phyloP scores from a whole-genome alignment of 2,329 filamentous ascomycete genomes.

The Didymella pomorum region DNA sequence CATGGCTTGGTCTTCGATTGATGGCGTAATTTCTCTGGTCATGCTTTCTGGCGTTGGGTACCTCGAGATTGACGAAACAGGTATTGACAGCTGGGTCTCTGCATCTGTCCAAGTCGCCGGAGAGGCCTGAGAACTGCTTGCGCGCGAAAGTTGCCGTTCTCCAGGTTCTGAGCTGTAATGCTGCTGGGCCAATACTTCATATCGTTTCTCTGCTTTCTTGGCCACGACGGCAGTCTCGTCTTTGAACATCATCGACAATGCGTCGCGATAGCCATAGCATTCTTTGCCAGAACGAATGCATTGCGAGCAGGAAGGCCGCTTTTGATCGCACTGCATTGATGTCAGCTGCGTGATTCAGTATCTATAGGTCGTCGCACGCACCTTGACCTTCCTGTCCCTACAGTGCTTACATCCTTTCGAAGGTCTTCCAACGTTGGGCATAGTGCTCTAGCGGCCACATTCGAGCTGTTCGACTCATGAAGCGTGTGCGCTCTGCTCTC shows the following conservation, averaged over 20 bases:
- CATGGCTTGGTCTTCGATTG: constrained; percentile 41
- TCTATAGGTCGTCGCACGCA: constrained; percentile 6
- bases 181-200: constrained; percentile 34
- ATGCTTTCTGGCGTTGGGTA: constrained; percentile 27
- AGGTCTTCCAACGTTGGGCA: constrained; percentile 45
- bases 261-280: constrained; percentile 45
- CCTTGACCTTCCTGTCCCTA: constrained; percentile 44
- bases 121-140: background rate
- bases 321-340: constrained; percentile 40
- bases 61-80: constrained; percentile 2
- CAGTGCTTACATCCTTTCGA: constrained; percentile 45
- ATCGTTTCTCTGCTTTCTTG: constrained; percentile 36
- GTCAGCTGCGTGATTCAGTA: background rate
- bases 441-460: constrained; percentile 18
- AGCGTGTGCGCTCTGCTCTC: background rate
- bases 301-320: constrained; percentile 45
- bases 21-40: constrained; percentile 25
- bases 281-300: constrained; percentile 38
- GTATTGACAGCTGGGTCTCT: background rate
- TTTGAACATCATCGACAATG: constrained; percentile 43
- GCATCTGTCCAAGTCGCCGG: background rate
- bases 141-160: background rate
- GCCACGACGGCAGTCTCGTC: constrained; percentile 40
- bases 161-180: constrained; percentile 2
- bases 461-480: background rate